These are phyloP conservation scores for Suillus ampliporus DNA, from an alignment of 768 basidiomycete species.

Conservation along the genomic window DNA sequence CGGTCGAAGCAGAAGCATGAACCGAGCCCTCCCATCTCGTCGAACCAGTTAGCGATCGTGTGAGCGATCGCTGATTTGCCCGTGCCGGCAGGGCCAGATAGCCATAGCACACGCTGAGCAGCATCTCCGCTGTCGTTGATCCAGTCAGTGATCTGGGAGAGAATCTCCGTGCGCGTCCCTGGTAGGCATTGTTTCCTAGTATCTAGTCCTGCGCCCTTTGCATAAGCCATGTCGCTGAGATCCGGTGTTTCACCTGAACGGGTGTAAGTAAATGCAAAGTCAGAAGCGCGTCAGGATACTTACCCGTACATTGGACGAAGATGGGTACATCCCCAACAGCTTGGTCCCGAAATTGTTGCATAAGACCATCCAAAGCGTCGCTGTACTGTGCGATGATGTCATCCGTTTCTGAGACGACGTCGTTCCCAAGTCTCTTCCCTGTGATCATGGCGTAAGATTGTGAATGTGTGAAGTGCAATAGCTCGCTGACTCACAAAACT, in stretches of 20 bases:
- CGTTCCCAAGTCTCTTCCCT: no score
- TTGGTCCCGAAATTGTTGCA: no score
- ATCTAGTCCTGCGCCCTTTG: neutral
- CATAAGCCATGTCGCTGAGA: constrained; percentile 2
- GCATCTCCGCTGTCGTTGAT: neutral
- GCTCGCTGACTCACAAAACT: no score
- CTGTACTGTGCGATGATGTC: no score
- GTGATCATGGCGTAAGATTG: no score
- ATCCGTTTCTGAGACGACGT: no score
- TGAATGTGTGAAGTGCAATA: no score
- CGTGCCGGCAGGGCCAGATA: constrained; percentile 29
- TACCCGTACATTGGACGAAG: neutral
- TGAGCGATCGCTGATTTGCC: no score
- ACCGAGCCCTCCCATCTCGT: constrained; percentile 6
- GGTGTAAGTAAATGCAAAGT: fast-evolving
- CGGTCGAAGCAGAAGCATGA: constrained; percentile 1
- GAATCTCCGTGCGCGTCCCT: constrained; percentile 19
- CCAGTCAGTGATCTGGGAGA: constrained; percentile 24
- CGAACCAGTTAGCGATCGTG: no score
- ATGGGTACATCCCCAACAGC: no score
- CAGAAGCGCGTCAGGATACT: neutral
- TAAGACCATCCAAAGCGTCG: no score
- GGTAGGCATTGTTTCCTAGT: constrained; percentile 17
- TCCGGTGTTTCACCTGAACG: neutral
- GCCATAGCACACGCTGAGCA: constrained; percentile 24